Evolutionary conservation across 2,329 filamentous ascomycete genomes (phyloP), one percentile per base, ranked within the genome.

Genomic region (Alternaria alternata): DNA sequence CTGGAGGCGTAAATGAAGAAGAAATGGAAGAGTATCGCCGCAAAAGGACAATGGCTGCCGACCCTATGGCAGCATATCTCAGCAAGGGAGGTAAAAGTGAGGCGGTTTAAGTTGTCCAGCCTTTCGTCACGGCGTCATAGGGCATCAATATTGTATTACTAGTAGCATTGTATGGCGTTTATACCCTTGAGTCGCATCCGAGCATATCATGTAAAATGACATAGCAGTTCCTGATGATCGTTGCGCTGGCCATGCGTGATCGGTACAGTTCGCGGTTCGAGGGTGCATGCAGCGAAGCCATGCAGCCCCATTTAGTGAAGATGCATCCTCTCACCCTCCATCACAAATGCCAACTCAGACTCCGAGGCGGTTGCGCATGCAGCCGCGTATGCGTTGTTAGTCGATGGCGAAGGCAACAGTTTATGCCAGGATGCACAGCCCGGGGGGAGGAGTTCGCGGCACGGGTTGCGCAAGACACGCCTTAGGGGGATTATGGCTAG

Each of bases 11-110:
- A 12, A 89, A 89, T 0, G 92, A 96, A 73, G 91, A 91, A 57
- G 93, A 97, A 67, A 86, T 97, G 81, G 94, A 97, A 59, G 88
- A 90, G 61, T 97, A 96, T 77, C 87, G 93, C 69, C 86, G 88
- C 67, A 94, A 93, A 75, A 85, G 89, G 65, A 86, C 88, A 52
- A 88, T 87, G 28, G 88, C 89, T 1, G 87, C 92, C 64, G 94
- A 97, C 80, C 94, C 94, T 0, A 97, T 97, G 94, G 91, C 92
- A 1, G 89, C 88, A 6, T 87, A 92, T 68, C 78, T 96, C 46
- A 49, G 41, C 28, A 69, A 68, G 26, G 91, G 91, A 24, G 91
- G 90, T 22, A 91, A 88, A 75, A 91, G 93, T 73, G 88, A 91
- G 69, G 76, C 91, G 65, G 76, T 87, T 52, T 73, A 67, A 68